phyloP scores from a whole-genome alignment of 2,329 filamentous ascomycete genomes.

The Aureobasidium uvarum region DNA sequence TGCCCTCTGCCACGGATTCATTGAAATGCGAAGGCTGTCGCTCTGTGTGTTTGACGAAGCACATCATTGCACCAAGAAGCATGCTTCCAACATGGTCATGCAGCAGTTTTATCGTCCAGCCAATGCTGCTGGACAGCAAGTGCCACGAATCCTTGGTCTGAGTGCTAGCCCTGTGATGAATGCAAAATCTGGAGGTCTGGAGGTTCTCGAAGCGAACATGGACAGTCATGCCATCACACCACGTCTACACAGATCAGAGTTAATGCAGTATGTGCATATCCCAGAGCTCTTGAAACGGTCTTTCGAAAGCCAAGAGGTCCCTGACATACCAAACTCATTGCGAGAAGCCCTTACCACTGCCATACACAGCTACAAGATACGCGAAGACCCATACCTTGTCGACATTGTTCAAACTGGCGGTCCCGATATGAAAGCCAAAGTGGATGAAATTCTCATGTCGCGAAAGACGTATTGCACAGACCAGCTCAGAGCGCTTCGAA shows the following conservation, averaged over 20 bases:
- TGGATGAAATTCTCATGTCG: slow-evolving; percentile 36
- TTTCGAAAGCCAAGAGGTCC: background rate
- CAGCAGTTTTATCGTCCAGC: slow-evolving; percentile 62
- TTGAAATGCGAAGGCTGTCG: slow-evolving; percentile 61
- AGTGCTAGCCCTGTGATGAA: slow-evolving; percentile 75
- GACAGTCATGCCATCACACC: slow-evolving; percentile 69
- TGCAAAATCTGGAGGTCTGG: slow-evolving; percentile 55
- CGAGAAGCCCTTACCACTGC: slow-evolving; percentile 31
- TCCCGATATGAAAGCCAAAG: slow-evolving; percentile 29
- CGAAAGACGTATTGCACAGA: slow-evolving; percentile 43
- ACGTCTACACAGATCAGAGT: slow-evolving; percentile 64
- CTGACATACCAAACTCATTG: background rate
- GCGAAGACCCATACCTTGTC: slow-evolving; percentile 43
- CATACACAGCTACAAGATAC: slow-evolving; percentile 36
- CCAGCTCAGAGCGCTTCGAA: slow-evolving; percentile 40
- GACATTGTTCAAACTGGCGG: slow-evolving; percentile 37
- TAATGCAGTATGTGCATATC: slow-evolving; percentile 66
- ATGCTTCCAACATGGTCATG: slow-evolving; percentile 71
- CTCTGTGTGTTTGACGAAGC: slow-evolving; percentile 84
- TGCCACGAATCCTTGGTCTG: slow-evolving; percentile 72
- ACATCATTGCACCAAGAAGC: slow-evolving; percentile 67
- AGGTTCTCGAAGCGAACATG: slow-evolving; percentile 65
- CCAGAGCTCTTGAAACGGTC: slow-evolving; percentile 52
- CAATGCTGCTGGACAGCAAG: slow-evolving; percentile 36
- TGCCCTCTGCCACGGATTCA: slow-evolving; percentile 71